Base-by-base conservation (phyloP, 139 green algal species). In the Trebouxia sp. region DNA sequence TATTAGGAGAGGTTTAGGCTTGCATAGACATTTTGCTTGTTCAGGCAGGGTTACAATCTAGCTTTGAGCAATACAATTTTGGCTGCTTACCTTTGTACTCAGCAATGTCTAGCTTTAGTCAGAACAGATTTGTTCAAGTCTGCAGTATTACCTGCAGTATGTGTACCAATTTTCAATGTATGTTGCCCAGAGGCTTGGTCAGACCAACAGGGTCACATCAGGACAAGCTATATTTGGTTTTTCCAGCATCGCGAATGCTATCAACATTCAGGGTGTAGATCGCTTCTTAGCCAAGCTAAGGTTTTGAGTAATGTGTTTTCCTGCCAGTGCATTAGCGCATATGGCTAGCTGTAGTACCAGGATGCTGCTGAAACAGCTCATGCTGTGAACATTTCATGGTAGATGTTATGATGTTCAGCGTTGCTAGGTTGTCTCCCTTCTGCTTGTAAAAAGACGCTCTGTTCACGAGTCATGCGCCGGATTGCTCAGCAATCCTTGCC, bases 1-100 rank as follows among this genome's bases (percentile, higher is more conserved):
- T 72, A 72, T 45, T 72, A 72, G 32, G 32, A 37, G 43, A 22
- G 42, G 26, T 42, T 14, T 35, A 72, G 28, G 62, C 32, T 42
- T 72, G 35, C 62, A 45, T 42, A 35, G 35, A 43, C 5, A 30
- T 69, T 72, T 65, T 37, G 55, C 17, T 65, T 72, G 62, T 72
- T 72, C 62, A 72, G 62, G 62, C 62, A 45, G 62, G 42, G 62
- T n/a, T 72, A 72, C 35, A 67, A 72, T 35, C 62, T 72, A 35
- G 35, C 32, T 72, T 72, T 72, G 62, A 72, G 62, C 62, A 72
- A 72, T 35, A 45, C 62, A 72, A 72, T 72, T 72, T 72, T 72
- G 62, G 62, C 62, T 72, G 62, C 35, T 72, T 45, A 72, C 62
- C 10, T 39, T 24, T 43, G 35, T 43, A 72, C 20, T 43, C 6